Evolutionary conservation across 345 rosid species (phyloP).

Genomic region (Sisymbrium altissimum): DNA sequence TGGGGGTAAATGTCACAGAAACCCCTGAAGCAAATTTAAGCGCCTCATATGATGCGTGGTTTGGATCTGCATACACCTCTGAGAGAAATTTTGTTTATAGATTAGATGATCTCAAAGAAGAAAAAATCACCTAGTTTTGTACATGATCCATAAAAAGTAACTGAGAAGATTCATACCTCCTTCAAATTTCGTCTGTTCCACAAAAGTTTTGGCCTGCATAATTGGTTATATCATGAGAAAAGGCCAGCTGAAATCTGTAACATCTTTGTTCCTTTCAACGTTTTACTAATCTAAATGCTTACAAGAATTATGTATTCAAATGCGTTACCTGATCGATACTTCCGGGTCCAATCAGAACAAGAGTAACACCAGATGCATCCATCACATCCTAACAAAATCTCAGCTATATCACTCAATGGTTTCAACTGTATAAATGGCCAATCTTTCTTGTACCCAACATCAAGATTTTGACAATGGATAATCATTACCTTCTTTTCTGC

Average conservation of each 20-base stretch:
- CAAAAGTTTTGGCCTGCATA: constrained; percentile 78
- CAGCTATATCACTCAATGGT: background rate
- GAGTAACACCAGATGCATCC: constrained; percentile 78
- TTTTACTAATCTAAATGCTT: background rate
- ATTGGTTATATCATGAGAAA: background rate
- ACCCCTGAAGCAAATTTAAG: constrained; percentile 74
- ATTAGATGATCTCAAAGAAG: constrained; percentile 17
- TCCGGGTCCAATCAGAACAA: constrained; percentile 84
- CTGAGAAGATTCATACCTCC: constrained; percentile 59
- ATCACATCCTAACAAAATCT: constrained; percentile 53
- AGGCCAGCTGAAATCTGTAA: background rate
- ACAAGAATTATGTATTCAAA: background rate
- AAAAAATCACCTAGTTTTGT: background rate
- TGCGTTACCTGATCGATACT: constrained; percentile 68
- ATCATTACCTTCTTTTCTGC: constrained; percentile 68
- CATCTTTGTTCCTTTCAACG: background rate
- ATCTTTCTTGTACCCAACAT: background rate
- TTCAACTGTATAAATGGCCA: background rate
- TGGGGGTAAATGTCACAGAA: constrained; percentile 75
- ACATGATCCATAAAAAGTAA: background rate
- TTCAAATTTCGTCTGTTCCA: constrained; percentile 75
- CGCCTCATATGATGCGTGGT: constrained; percentile 72
- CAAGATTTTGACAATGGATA: background rate
- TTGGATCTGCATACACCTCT: constrained; percentile 97
- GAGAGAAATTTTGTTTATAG: constrained; percentile 23